Percentiles rank a stretch among this genome's conserved stretches.
Conservation (phyloP, 306 rosid species). For the Vigna trinervia region DNA sequence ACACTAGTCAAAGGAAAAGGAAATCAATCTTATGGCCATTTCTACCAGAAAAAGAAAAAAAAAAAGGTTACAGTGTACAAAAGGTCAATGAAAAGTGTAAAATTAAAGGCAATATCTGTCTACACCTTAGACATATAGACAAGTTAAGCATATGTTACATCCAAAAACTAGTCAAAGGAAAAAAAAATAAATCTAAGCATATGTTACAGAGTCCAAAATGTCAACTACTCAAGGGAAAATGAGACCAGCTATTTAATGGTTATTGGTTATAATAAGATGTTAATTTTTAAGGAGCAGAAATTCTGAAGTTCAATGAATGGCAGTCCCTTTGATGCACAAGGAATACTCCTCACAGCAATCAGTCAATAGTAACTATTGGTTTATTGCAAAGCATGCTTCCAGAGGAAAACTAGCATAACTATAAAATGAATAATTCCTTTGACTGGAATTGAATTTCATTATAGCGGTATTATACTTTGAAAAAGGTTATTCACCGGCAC, state of each 20-base stretch:
- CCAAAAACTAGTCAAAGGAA: slow-evolving; percentile 27
- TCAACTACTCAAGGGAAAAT: slow-evolving; percentile 1
- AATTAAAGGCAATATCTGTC: slow-evolving; percentile 34
- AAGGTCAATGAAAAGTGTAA: slow-evolving; percentile 23
- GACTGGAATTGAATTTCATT: background rate
- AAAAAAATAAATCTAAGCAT: background rate
- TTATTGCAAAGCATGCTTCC: slow-evolving; percentile 15
- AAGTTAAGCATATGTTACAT: slow-evolving; percentile 13
- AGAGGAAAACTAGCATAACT: background rate
- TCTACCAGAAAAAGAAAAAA: slow-evolving; percentile 12
- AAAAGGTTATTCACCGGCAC: background rate
- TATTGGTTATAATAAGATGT: background rate
- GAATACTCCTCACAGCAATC: slow-evolving; percentile 10
- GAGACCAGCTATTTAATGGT: background rate
- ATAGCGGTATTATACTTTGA: background rate
- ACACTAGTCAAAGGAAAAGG: slow-evolving; percentile 21
- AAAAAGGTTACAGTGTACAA: too few species aligned
- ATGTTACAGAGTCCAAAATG: background rate
- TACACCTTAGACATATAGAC: slow-evolving; percentile 37
- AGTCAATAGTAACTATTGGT: slow-evolving; percentile 2
- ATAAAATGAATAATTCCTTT: background rate
- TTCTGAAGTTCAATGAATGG: background rate
- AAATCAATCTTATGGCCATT: background rate
- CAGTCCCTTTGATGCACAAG: background rate
- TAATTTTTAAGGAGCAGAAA: slow-evolving; percentile 7